Evolutionary conservation across 2,329 filamentous ascomycete genomes (phyloP).

Genomic region (Purpureocillium takamizusanense): DNA sequence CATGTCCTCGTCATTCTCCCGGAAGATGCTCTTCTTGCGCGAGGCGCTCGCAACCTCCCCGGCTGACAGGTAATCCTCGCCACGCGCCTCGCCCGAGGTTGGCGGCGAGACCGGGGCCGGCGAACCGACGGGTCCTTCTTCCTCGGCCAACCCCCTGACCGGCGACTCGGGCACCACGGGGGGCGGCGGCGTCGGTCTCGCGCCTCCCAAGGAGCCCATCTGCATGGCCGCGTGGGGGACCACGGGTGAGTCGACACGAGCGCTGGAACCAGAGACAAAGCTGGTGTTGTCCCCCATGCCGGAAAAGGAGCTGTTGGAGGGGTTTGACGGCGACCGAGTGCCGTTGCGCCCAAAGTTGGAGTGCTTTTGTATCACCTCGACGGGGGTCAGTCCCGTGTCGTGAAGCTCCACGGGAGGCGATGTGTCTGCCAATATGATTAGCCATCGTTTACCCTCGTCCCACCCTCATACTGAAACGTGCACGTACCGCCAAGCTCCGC

Average conservation of each 20-base stretch:
- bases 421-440: conserved; percentile 24
- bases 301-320: conserved; percentile 12
- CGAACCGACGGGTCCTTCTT: background rate
- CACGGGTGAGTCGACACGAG: conserved; percentile 4
- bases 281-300: conserved; percentile 13
- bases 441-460: conserved; percentile 1
- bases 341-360: conserved; percentile 13
- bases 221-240: background rate
- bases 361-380: conserved; percentile 29
- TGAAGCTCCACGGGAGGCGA: conserved; percentile 35
- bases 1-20: conserved; percentile 32
- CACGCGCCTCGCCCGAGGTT: conserved; percentile 13
- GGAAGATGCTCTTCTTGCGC: conserved; percentile 30
- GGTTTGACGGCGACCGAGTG: conserved; percentile 8
- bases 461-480: background rate
- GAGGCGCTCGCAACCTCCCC: conserved; percentile 12
- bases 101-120: conserved; percentile 17
- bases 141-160: background rate
- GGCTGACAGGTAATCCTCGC: conserved; percentile 18
- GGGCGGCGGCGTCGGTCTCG: too few species aligned
- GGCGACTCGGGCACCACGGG: conserved; percentile 1
- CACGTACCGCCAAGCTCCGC: conserved; percentile 39
- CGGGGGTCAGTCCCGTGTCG: conserved; percentile 28
- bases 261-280: conserved; percentile 15
- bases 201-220: background rate